Evolutionary conservation across 225 moss, liverwort and hornwort genomes (phyloP), one percentile per base, ranked within the genome.

Genomic region (Lunularia cruciata): DNA sequence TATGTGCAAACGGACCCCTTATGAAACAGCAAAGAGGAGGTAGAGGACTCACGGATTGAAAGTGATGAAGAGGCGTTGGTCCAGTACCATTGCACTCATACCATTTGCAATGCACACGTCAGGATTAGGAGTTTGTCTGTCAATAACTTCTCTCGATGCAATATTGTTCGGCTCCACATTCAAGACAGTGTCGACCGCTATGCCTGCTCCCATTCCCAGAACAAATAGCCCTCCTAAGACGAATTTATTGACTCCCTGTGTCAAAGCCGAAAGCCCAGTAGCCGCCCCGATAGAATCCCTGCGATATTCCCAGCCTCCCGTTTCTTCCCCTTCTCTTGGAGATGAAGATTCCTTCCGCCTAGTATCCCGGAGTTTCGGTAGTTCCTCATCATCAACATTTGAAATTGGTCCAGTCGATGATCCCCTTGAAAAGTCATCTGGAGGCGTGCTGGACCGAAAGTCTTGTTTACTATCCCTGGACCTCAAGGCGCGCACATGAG

Each of bases 61-160:
- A 23, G 95, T 92, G 84, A 95, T 95, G 83, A 95, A 95, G 18
- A 95, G 83, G 56, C 95, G 92, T 69, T 95, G 95, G 72, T 95
- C 95, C 5, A 95, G 83, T 57, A 95, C 95, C 95, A 95, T 92
- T 34, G 95, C 95, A 67, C 92, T 92, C 92, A 95, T 92, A 63
- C 95, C 95, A 63, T 95, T 92, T 12, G 95, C 95, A 62, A 95
- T 92, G 66, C 95, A 95, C 22, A 95, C 78, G 59, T 95, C 95
- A 40, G 95, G 95, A 75, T 95, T 95, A 32, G 95, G 95, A 69
- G 92, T 92, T 74, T 95, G 95, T 25, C 95, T 87, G 80, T 95
- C 95, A 30, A 95, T 95, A 34, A 95, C 95, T 87, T 95, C 95
- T 65, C 92, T 82, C 65, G 95, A 92, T 15, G 95, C 95, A 6